Conservation (phyloP, 306 rosid species). For the Quercus alba region DNA sequence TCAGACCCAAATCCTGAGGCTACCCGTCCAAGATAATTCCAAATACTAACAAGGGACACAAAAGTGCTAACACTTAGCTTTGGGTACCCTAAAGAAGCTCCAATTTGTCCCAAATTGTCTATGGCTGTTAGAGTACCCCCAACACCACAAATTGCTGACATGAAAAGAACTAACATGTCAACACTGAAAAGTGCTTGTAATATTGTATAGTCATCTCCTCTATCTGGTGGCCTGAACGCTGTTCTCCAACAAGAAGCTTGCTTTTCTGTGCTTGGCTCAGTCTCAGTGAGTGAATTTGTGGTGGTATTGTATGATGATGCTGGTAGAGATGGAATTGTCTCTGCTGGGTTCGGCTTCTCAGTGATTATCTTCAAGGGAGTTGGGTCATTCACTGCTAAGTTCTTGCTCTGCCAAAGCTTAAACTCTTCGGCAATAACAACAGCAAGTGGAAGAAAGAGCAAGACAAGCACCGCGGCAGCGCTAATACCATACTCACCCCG, state of each 20-base stretch:
- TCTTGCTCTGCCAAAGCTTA: conserved; percentile 23
- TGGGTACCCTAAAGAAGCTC: conserved; percentile 32
- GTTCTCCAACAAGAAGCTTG: conserved; percentile 43
- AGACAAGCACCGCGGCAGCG: conserved; percentile 35
- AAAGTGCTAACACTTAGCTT: conserved; percentile 38
- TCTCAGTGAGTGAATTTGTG: not conserved
- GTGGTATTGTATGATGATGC: not conserved
- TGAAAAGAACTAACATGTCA: conserved; percentile 49
- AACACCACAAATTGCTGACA: conserved; percentile 45
- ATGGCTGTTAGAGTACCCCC: conserved; percentile 56
- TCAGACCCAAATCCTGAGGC: conserved; percentile 48
- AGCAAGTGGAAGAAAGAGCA: conserved; percentile 39
- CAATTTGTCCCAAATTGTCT: conserved; percentile 54
- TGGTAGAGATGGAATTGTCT: not conserved
- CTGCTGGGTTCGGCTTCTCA: conserved; percentile 9
- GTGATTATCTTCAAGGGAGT: conserved; percentile 20
- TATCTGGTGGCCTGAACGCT: conserved; percentile 34
- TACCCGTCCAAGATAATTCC: conserved; percentile 59
- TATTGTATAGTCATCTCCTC: conserved; percentile 59
- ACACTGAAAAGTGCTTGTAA: conserved; percentile 53
- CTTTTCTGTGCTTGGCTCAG: not conserved
- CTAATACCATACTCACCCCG: conserved; percentile 35
- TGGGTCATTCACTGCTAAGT: not conserved
- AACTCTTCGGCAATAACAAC: conserved; percentile 43
- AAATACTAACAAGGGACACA: conserved; percentile 50